Evolutionary conservation across 495 filamentous ascomycete genomes (phyloP).

Genomic region (Tetracladium setigerum): DNA sequence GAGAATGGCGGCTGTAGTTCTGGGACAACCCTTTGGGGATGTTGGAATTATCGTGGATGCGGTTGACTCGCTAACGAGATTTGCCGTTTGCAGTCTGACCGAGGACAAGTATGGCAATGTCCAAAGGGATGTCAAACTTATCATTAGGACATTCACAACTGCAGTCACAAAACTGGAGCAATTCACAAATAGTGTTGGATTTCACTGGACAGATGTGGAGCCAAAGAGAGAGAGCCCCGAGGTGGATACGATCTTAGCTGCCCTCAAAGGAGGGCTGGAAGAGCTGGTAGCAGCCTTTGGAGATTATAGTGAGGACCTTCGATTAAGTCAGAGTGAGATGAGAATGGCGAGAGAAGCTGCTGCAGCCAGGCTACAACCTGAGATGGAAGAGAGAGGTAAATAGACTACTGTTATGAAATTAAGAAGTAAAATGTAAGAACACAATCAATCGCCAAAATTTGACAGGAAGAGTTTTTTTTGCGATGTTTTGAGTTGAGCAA

Average conservation of each 20-base stretch:
- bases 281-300: constrained; percentile 61
- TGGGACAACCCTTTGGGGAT: constrained; percentile 61
- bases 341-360: constrained; percentile 59
- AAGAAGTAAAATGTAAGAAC: too few species aligned
- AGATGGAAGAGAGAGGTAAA: too few species aligned
- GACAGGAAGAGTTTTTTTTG: too few species aligned
- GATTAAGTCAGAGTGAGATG: constrained; percentile 58
- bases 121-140: constrained; percentile 61
- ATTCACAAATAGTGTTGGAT: constrained; percentile 50
- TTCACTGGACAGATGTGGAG: constrained; percentile 79
- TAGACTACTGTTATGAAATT: too few species aligned
- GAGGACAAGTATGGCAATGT: constrained; percentile 90
- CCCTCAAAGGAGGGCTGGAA: constrained; percentile 50
- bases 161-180: constrained; percentile 61
- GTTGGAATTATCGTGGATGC: constrained; percentile 61
- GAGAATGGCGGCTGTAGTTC: constrained; percentile 51
- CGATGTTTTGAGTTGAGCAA: too few species aligned
- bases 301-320: constrained; percentile 57
- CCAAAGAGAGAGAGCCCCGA: constrained; percentile 38
- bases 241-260: constrained; percentile 53
- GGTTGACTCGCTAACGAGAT: constrained; percentile 54
- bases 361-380: constrained; percentile 12
- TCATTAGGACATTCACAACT: constrained; percentile 63
- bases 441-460: too few species aligned
- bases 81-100: constrained; percentile 62